Evolutionary conservation across 23 red algal species (phyloP), one percentile per base, ranked within the genome.

Genomic region (Cyanidium caldarium): DNA sequence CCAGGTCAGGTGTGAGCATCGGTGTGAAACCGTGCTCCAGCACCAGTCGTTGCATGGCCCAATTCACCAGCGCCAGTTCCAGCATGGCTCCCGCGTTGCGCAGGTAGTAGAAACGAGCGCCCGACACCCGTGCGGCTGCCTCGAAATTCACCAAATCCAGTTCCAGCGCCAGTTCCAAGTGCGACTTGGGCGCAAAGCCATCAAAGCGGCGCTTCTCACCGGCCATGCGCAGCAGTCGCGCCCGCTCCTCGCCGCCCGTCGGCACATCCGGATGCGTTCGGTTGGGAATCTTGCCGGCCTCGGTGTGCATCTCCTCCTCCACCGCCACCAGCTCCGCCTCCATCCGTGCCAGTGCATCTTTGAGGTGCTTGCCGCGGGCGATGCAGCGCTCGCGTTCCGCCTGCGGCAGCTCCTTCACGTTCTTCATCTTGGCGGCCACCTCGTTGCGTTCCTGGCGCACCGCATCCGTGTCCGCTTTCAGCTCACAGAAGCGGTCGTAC

Each of bases 31-130:
- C 84, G 67, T 82, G 68, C 74, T 70, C 36, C 15, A 45, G 42
- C 1, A 70, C 80, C 7, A 61, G 13, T 20, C 46, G 42, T 0
- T 67, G 37, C 92, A 98, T 84, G 25, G 92, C 71, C 84, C 84
- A 98, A 29, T 88, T 88, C 38, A 98, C 81, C 39, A 98, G 68
- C 66, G 84, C 92, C 38, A 98, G 71, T 77, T 98, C 92, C 44
- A 98, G 72, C 23, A 98, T 66, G 17, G 92, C 92, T 0, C 81
- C 92, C 51, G 73, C 92, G 46, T 98, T 98, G 33, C 75, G 58
- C 33, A 98, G 44, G 44, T 88, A 98, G 46, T 98, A 98, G 65
- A 98, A 98, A 41, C 87, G 87, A 40, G 82, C 56, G 39, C 92
- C 92, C 37, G 70, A 57, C 19, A 98, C 92, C 31, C 79, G 72